These are phyloP conservation scores for Lactifluus piperatus DNA, from an alignment of 768 basidiomycete genomes.

Conservation along the genomic window DNA sequence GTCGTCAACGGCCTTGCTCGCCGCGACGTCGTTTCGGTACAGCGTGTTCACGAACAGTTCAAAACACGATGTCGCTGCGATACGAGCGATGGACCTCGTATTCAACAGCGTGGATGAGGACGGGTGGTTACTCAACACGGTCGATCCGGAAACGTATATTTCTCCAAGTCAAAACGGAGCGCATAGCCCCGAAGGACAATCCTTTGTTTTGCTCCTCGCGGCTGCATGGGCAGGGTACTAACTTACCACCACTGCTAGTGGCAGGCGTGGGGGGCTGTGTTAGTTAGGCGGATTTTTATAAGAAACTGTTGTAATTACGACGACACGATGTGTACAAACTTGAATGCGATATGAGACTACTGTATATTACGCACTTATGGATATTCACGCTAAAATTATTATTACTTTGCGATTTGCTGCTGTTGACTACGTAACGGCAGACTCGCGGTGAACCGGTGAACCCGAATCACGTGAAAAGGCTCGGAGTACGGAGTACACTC, in stretches of 20 bases:
- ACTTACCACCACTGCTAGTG: too few species aligned
- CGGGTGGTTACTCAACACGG: conserved; percentile 19
- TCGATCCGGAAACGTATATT: conserved; percentile 3
- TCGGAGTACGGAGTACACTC: too few species aligned
- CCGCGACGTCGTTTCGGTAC: conserved; percentile 47
- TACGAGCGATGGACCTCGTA: conserved; percentile 33
- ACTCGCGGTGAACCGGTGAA: too few species aligned
- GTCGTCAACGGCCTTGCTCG: conserved; percentile 48
- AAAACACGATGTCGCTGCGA: conserved; percentile 33
- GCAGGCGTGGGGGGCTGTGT: too few species aligned
- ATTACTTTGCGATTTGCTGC: too few species aligned
- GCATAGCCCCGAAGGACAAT: conserved; percentile 19
- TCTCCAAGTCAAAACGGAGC: not conserved
- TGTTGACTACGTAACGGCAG: too few species aligned
- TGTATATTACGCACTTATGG: too few species aligned
- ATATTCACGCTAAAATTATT: too few species aligned
- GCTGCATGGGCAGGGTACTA: conserved; percentile 16
- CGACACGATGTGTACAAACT: not conserved
- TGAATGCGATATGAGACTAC: not conserved
- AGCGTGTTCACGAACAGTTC: conserved; percentile 34
- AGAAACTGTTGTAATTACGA: not conserved
- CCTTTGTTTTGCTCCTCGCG: conserved; percentile 19
- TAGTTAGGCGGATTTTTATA: not conserved
- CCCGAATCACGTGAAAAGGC: not conserved
- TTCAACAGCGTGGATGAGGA: conserved; percentile 31